Evolutionary conservation across 2,329 filamentous ascomycete genomes (phyloP).

Genomic region (Talaromyces sp.): DNA sequence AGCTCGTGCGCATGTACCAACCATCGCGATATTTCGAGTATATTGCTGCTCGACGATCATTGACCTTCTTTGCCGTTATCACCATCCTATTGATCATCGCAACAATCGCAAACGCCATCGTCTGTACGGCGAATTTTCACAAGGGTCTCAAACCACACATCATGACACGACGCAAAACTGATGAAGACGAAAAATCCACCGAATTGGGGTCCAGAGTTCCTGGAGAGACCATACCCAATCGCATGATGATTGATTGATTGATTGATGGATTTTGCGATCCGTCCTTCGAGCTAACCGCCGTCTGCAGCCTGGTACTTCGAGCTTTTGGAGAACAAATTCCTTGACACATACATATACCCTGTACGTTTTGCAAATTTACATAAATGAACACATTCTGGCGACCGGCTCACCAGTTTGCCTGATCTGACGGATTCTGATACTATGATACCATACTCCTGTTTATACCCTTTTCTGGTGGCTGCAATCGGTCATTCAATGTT

Average conservation of each 20-base stretch:
- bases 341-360: constrained; percentile 10
- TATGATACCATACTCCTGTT: constrained; percentile 17
- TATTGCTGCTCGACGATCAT: constrained; percentile 71
- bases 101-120: constrained; percentile 80
- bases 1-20: constrained; percentile 93
- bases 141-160: constrained; percentile 87
- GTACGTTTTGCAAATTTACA: constrained; percentile 8
- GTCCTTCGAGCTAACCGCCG: not conserved
- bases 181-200: constrained; percentile 51
- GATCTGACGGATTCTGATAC: constrained; percentile 12
- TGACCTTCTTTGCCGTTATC: constrained; percentile 91
- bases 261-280: constrained; percentile 30
- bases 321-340: not conserved
- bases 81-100: constrained; percentile 84
- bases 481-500: not conserved
- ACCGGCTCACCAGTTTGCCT: not conserved
- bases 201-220: constrained; percentile 39
- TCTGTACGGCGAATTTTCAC: constrained; percentile 88
- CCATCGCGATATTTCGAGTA: constrained; percentile 60
- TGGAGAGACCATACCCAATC: constrained; percentile 34
- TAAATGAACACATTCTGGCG: constrained; percentile 4
- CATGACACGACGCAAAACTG: constrained; percentile 52
- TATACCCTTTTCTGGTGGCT: constrained; percentile 12
- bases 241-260: constrained; percentile 50
- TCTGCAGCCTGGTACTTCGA: constrained; percentile 12